Evolutionary conservation across 129 eudicot genomes (phyloP).

Genomic region (Artemisia annua): DNA sequence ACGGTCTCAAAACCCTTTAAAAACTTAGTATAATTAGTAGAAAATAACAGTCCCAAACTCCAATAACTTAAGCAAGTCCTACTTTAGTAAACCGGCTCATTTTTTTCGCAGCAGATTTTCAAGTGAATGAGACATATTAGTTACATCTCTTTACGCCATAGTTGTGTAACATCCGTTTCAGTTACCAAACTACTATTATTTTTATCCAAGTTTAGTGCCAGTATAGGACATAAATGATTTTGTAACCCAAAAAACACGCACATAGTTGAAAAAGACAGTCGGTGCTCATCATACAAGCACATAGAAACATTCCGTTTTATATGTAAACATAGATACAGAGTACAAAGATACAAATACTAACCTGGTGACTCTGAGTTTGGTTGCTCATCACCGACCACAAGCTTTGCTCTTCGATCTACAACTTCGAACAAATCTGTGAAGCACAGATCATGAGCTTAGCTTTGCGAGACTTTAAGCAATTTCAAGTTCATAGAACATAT

Average conservation of each 20-base stretch:
- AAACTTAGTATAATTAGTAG: no score
- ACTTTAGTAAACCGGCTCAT: no score
- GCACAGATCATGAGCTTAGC: conserved; percentile 24
- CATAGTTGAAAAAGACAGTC: not conserved
- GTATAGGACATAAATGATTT: not conserved
- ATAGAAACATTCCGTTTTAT: not conserved
- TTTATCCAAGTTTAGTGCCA: conserved; percentile 6
- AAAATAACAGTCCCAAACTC: no score
- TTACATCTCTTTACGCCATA: no score
- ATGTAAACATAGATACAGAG: conserved; percentile 18
- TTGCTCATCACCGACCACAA: conserved; percentile 87
- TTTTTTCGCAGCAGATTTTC: no score
- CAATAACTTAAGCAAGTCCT: no score
- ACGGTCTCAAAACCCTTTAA: no score
- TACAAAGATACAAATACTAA: conserved; percentile 24
- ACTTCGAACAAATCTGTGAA: conserved; percentile 91
- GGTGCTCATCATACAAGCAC: conserved; percentile 11
- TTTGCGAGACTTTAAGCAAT: conserved; percentile 6
- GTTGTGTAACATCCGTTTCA: conserved; percentile 9
- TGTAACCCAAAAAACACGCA: not conserved
- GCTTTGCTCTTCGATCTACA: conserved; percentile 96
- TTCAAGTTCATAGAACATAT: conserved; percentile 13
- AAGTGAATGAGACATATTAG: no score
- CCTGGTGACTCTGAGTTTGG: conserved; percentile 56
- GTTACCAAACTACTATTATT: not conserved